Conservation (phyloP, 352 stramenopile genomes). For the Plasmopara viticola region DNA sequence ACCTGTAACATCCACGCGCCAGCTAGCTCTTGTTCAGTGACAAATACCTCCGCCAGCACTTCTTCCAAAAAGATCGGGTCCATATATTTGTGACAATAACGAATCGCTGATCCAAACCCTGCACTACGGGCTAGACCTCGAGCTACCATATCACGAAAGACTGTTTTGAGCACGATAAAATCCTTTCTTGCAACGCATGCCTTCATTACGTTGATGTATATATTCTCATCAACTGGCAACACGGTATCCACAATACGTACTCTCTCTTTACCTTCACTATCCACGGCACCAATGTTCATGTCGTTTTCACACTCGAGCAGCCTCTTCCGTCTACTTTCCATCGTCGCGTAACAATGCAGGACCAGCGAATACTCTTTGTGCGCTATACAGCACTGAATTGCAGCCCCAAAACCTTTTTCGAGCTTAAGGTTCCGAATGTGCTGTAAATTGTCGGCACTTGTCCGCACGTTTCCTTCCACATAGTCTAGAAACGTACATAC, state of each 20-base stretch:
- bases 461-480: constrained; percentile 19
- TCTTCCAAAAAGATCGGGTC: constrained; percentile 52
- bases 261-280: constrained; percentile 5
- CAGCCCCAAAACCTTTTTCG: constrained; percentile 57
- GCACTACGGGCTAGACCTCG: constrained; percentile 44
- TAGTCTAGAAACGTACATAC: constrained; percentile 40
- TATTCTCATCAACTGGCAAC: constrained; percentile 59
- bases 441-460: constrained; percentile 6
- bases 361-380: constrained; percentile 35
- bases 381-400: constrained; percentile 55
- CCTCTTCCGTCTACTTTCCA: constrained; percentile 13
- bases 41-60: constrained; percentile 50
- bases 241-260: constrained; percentile 19
- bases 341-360: constrained; percentile 34
- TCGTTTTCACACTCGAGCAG: constrained; percentile 3
- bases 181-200: constrained; percentile 35
- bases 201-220: constrained; percentile 74
- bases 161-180: constrained; percentile 36
- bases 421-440: constrained; percentile 22
- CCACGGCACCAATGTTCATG: constrained; percentile 14
- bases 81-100: constrained; percentile 43
- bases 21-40: constrained; percentile 33
- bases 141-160: constrained; percentile 47
- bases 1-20: constrained; percentile 53
- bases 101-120: constrained; percentile 63